Base-by-base conservation (phyloP, 495 filamentous ascomycete species). In the Zalerion maritima region DNA sequence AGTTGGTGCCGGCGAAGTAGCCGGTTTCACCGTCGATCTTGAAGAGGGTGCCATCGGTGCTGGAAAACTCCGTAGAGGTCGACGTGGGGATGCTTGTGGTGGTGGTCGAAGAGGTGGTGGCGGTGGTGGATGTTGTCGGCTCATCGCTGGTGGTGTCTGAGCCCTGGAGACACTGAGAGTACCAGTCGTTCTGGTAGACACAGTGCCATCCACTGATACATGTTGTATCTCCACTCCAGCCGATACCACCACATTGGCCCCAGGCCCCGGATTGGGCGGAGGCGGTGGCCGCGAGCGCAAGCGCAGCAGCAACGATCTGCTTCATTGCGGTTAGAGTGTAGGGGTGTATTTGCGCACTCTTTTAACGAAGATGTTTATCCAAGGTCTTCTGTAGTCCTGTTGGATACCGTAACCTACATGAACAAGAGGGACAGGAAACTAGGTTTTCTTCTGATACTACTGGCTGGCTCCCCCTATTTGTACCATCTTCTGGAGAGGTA, bases 1-100 rank as follows among this genome's bases (percentile, higher is more conserved):
- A 54, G 50, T 85, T 84, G 3, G 73, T 75, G 10, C 78, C 78
- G 3, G 73, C 69, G 43, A 63, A 78, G 50, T 75, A 72, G 34
- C 59, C 57, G 3, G 67, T 70, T 36, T 66, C 41, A 12, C 71
- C 72, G 43, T 77, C 69, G 39, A 80, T 69, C 28, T 52, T 60
- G 54, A 80, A 77, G 11, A 64, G 42, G 1, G 52, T 36, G n/a
- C 57, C 58, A 19, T 54, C 41, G 5, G 42, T 49, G 14, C 34
- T 45, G 12, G 50, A 25, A 32, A 52, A 49, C 10, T 19, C 32
- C 4, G 40, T 39, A n/a, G 26, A 23, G n/a, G 31, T 29, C 5
- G 36, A 18, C n/a, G n/a, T n/a, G 6, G 7, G 9, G 0, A 16
- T 33, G 15, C 13, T 11, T 15, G 18, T 30, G 17, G 17, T 12